Evolutionary conservation across 1,284 basidiomycete species (phyloP).

Genomic region (Exobasidium rhododendri): DNA sequence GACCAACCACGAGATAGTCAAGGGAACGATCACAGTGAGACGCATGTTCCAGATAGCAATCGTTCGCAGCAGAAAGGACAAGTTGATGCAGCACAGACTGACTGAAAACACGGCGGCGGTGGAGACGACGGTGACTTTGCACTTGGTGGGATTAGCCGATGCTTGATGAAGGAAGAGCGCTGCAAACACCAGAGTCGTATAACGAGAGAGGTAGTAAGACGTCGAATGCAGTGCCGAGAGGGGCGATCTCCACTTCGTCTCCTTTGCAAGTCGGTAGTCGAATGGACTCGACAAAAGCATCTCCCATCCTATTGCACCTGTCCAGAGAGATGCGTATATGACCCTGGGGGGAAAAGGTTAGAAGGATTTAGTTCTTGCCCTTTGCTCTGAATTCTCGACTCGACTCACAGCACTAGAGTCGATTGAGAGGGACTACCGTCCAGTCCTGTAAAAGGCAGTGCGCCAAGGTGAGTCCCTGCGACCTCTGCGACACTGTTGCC

Average conservation of each 20-base stretch:
- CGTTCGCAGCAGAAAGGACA: constrained; percentile 41
- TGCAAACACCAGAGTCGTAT: constrained; percentile 37
- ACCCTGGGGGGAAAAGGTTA: too few species aligned
- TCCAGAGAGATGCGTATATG: constrained; percentile 44
- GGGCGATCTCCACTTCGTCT: constrained; percentile 35
- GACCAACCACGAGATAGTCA: constrained; percentile 30
- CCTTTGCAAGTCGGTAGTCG: constrained; percentile 30
- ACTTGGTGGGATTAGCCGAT: constrained; percentile 28
- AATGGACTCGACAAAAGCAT: constrained; percentile 36
- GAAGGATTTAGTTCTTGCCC: too few species aligned
- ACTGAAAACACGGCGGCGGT: constrained; percentile 30
- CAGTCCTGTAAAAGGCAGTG: too few species aligned
- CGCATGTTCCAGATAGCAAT: constrained; percentile 40
- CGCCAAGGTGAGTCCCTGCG: too few species aligned
- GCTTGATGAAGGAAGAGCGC: constrained; percentile 31
- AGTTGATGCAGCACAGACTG: constrained; percentile 28
- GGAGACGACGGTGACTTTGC: constrained; percentile 25
- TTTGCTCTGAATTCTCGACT: too few species aligned
- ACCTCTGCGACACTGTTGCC: too few species aligned
- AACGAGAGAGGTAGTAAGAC: constrained; percentile 37
- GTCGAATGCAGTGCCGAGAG: constrained; percentile 37
- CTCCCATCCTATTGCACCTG: constrained; percentile 47
- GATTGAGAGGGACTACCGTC: too few species aligned
- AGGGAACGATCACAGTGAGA: constrained; percentile 25
- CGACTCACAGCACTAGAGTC: too few species aligned